Evolutionary conservation across 257 asterid species (phyloP).

Genomic region (Asclepias syriaca): DNA sequence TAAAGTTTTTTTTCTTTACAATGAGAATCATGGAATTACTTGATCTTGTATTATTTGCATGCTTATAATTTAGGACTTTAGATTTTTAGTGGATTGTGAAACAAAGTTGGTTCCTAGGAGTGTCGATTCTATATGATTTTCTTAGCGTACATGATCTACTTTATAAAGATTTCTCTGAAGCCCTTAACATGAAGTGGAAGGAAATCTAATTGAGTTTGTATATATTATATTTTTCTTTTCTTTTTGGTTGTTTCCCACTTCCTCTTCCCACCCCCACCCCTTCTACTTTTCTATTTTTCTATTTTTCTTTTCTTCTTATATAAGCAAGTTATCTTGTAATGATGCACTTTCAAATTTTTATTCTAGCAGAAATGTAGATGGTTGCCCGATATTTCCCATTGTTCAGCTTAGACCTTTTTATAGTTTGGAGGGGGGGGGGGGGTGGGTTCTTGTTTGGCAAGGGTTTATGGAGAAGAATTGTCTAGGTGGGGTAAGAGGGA

Average conservation of each 20-base stretch:
- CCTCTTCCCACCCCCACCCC: too few species aligned
- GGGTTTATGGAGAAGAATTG: neutral
- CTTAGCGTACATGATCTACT: neutral
- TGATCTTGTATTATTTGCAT: neutral
- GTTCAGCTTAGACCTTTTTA: neutral
- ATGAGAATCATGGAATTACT: neutral
- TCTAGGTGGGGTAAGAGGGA: neutral
- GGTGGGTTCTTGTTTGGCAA: neutral
- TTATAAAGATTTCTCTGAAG: neutral
- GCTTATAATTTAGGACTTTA: neutral
- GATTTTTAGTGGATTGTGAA: neutral
- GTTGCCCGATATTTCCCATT: neutral
- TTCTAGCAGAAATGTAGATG: neutral
- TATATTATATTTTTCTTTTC: too few species aligned
- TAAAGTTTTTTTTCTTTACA: neutral
- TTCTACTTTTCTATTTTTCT: neutral
- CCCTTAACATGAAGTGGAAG: neutral
- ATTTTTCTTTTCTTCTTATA: neutral
- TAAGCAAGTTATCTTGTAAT: neutral
- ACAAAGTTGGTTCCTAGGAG: neutral
- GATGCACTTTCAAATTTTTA: neutral
- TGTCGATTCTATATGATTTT: neutral
- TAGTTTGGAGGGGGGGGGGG: neutral
- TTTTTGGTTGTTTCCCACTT: too few species aligned
- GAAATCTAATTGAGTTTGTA: neutral